Conservation (phyloP, 2,329 filamentous ascomycete genomes). For the Clarireedia hainanense region DNA sequence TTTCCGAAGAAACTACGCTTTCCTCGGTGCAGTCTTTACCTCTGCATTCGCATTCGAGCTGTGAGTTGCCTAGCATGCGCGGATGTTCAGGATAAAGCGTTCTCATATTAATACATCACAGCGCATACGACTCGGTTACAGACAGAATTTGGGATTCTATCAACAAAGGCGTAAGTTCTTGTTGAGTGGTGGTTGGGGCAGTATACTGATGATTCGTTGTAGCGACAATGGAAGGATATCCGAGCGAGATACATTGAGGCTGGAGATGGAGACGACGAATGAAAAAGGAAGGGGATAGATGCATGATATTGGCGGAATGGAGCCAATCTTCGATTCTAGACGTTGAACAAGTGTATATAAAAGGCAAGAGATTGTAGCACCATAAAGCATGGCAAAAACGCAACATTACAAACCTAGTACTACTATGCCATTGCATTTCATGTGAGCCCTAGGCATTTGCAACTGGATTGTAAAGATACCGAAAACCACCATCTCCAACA, state of each 20-base stretch:
- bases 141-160: constrained; percentile 84
- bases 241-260: constrained; percentile 76
- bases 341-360: constrained; percentile 26
- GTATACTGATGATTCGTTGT: constrained; percentile 29
- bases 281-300: constrained; percentile 4
- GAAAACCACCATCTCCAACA: too few relatives aligned
- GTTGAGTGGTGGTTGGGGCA: background rate
- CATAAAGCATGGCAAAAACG: constrained; percentile 9
- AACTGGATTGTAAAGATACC: too few relatives aligned
- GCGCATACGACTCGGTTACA: constrained; percentile 73
- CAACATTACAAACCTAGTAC: background rate
- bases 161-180: constrained; percentile 77
- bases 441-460: too few relatives aligned
- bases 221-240: constrained; percentile 99
- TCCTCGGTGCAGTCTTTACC: constrained; percentile 79
- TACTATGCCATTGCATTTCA: background rate
- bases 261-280: constrained; percentile 53
- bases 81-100: background rate
- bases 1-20: constrained; percentile 80
- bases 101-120: constrained; percentile 33
- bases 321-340: constrained; percentile 1
- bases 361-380: constrained; percentile 20
- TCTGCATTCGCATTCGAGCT: constrained; percentile 88
- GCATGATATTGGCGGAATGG: background rate
- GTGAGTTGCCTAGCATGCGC: constrained; percentile 46